Base-by-base conservation (phyloP, 768 basidiomycete genomes). In the Mycena chlorophos region DNA sequence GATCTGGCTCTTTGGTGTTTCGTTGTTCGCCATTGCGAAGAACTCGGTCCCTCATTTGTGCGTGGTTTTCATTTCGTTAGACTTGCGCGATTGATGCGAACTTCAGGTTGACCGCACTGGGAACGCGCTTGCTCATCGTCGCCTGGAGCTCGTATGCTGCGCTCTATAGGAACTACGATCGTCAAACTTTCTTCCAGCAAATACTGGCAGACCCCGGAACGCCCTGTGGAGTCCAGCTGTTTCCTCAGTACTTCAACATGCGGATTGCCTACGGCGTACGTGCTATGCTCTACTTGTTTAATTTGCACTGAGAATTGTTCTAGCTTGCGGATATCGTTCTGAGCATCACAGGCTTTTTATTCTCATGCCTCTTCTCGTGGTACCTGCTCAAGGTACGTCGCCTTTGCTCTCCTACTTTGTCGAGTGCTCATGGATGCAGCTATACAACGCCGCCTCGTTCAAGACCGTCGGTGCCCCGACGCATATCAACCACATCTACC, bases 1-100 rank as follows among this genome's bases (percentile, higher is more conserved):
- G 57, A 77, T 83, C 62, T 85, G 81, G 81, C 71, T 85, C 5
- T 70, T 84, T 23, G 72, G 69, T 0, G 74, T 84, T 26, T 78
- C 80, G n/a, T 57, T 78, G n/a, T 65, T 78, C 26, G 79, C 77
- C 2, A 74, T 84, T 54, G 56, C 78, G 17, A 73, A 73, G 31
- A 78, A 81, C 54, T 84, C 82, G 1, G 75, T 82, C 2, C 80
- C 84, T 17, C 83, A 85, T 61, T 66, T 78, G 82, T 83, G 58
- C 52, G 77, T 63, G 16, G n/a, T 5, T 12, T 37, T 19, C 13
- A 31, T 52, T 48, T 16, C 30, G 8, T 12, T 37, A 14, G 39
- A 38, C 20, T 47, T 43, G 5, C 23, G 25, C 40, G 52, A 22
- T 56, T 20, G n/a, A n/a, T n/a, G n/a, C 22, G 19, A 2, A 6